These are phyloP conservation scores for Xylaria sp. DNA, from an alignment of 2,329 filamentous ascomycete genomes.

Conservation along the genomic window DNA sequence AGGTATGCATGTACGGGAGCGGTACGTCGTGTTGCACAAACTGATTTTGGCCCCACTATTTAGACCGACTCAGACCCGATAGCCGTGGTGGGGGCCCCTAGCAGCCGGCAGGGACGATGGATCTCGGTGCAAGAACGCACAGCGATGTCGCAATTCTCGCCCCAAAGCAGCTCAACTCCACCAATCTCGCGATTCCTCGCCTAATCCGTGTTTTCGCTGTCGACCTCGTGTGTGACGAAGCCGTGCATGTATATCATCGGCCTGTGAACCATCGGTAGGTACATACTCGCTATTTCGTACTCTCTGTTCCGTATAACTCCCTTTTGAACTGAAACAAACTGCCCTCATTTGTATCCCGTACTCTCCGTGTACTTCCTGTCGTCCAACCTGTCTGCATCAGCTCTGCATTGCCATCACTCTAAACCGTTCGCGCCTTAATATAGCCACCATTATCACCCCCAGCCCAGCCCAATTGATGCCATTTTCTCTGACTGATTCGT, in stretches of 20 bases:
- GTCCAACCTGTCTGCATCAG: neutral
- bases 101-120: constrained; percentile 20
- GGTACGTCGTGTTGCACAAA: no score
- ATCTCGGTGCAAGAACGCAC: constrained; percentile 25
- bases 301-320: no score
- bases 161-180: constrained; percentile 34
- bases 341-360: no score
- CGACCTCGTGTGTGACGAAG: no score
- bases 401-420: neutral
- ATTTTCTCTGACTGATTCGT: neutral
- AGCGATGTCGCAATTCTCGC: constrained; percentile 38
- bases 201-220: constrained; percentile 4
- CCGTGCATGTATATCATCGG: no score
- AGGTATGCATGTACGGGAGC: no score
- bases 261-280: no score
- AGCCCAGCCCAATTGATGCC: neutral
- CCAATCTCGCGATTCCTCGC: constrained; percentile 33
- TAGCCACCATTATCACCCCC: neutral
- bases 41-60: neutral
- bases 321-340: no score
- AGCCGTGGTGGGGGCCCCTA: constrained; percentile 25
- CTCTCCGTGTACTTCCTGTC: neutral
- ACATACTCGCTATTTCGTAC: no score
- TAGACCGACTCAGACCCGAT: constrained; percentile 16
- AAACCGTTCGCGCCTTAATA: neutral